Base-by-base conservation (phyloP, 2,329 filamentous ascomycete species). In the Chaetomium olivaceum region DNA sequence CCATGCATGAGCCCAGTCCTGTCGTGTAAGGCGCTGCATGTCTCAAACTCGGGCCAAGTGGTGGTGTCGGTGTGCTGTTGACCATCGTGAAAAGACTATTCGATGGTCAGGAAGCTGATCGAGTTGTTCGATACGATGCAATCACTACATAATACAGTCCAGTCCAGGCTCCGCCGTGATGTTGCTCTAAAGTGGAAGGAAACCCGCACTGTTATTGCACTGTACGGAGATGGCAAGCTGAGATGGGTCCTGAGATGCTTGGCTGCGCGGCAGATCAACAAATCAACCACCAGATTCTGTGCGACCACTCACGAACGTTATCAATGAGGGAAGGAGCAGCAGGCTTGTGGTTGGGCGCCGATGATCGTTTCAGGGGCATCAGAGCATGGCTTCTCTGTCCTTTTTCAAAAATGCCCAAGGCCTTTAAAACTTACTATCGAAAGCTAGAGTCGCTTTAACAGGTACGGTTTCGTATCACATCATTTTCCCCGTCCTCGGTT, bases 181-280 rank as follows among this genome's bases (percentile, higher is more conserved):
- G 57, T 31, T 25, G 55, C 12, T n/a, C 8, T 12, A 16, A 29
- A 36, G 7, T 29, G 1, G 16, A n/a, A 21, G 46, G 46, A 11
- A 23, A n/a, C 16, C 33, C 57, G 33, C 52, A 61, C 61, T 29
- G 64, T 61, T 9, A 14, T 16, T 4, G 52, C 63, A 69, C 65
- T 64, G 65, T 69, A 67, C 52, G 65, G 63, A 61, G 43, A 51
- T 50, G 33, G 21, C 36, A 43, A 27, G 43, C 39, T 46, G 36
- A 33, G 39, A 23, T 43, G 31, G 27, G 21, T 58, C 56, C 63
- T 65, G 61, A 64, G 58, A 54, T 57, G 39, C 70, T 69, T 70
- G 67, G 67, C 67, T 63, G 51, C 60, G 64, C 64, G 63, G 67
- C 66, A 70, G 70, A 71, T 67, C 67, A 70, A 59, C 68, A 64